A percentile compares a stretch with the other conserved stretches of the same genome.
phyloP scores from a whole-genome alignment of 768 basidiomycete species.

The Chalciporus sphaerocephalus region DNA sequence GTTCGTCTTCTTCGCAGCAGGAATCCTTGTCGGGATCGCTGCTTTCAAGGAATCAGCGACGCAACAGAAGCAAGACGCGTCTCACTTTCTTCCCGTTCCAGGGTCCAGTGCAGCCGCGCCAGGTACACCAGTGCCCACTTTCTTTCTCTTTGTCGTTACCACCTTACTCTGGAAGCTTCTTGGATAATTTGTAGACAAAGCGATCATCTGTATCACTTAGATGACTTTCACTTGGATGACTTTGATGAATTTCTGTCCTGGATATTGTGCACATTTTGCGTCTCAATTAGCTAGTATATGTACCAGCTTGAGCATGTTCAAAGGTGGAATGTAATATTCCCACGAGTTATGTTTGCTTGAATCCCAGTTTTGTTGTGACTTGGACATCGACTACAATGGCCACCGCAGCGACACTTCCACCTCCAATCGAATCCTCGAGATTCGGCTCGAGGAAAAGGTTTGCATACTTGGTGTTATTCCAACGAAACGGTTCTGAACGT shows the following conservation, averaged over 20 bases:
- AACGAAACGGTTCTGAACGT: background rate
- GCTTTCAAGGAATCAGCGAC: conserved; percentile 74
- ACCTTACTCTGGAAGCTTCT: conserved; percentile 26
- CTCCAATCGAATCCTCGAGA: conserved; percentile 20
- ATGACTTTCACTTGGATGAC: background rate
- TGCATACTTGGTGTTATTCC: background rate
- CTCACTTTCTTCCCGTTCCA: conserved; percentile 59
- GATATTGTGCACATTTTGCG: background rate
- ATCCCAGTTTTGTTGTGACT: background rate
- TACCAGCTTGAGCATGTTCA: too few relatives aligned
- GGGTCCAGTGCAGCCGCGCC: conserved; percentile 39
- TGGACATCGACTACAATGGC: conserved; percentile 36
- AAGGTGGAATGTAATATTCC: too few relatives aligned
- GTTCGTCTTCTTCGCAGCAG: conserved; percentile 67
- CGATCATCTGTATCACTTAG: too few relatives aligned
- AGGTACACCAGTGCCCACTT: conserved; percentile 25
- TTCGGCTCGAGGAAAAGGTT: conserved; percentile 48
- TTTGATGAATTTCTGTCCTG: background rate
- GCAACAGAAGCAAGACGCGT: conserved; percentile 49
- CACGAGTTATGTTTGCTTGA: conserved; percentile 10
- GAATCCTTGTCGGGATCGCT: conserved; percentile 71
- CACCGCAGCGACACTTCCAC: conserved; percentile 24
- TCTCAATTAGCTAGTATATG: background rate
- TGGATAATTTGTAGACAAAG: too few relatives aligned
- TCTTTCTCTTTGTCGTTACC: conserved; percentile 20